Conservation (phyloP, 164 flowering plant species). For the Malania oleifera region DNA sequence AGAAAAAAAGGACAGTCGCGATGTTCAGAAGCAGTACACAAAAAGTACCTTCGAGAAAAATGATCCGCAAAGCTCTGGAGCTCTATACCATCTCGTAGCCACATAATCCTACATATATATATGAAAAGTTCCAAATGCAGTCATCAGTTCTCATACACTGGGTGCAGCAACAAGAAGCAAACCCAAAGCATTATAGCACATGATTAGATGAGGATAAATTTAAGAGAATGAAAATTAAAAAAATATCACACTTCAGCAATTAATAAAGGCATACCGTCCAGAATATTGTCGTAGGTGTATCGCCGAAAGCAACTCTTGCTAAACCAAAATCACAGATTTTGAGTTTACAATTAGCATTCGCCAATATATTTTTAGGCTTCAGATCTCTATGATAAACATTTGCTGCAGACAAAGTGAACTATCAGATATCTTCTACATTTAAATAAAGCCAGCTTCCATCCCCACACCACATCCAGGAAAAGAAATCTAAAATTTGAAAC, state of each 20-base stretch:
- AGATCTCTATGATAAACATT: constrained; percentile 86
- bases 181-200: neutral
- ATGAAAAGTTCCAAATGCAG: neutral
- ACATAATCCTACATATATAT: constrained; percentile 49
- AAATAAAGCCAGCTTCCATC: neutral
- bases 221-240: neutral
- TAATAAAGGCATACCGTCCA: constrained; percentile 63
- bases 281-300: constrained; percentile 76
- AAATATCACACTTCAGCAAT: neutral
- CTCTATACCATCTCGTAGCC: constrained; percentile 79
- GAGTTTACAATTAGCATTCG: constrained; percentile 91
- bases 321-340: constrained; percentile 94
- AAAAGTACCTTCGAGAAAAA: constrained; percentile 58
- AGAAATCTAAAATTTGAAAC: too few species aligned
- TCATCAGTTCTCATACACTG: neutral
- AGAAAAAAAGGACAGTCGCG: neutral
- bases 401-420: constrained; percentile 38
- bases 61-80: constrained; percentile 73
- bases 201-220: neutral
- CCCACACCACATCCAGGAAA: neutral
- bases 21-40: too few species aligned
- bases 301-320: constrained; percentile 88
- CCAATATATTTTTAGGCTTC: constrained; percentile 88
- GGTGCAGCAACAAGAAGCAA: neutral
- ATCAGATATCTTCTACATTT: constrained; percentile 11